Evolutionary conservation across 1,284 basidiomycete species (phyloP), one percentile per base, ranked within the genome.

Genomic region (Ganoderma lingzhi): DNA sequence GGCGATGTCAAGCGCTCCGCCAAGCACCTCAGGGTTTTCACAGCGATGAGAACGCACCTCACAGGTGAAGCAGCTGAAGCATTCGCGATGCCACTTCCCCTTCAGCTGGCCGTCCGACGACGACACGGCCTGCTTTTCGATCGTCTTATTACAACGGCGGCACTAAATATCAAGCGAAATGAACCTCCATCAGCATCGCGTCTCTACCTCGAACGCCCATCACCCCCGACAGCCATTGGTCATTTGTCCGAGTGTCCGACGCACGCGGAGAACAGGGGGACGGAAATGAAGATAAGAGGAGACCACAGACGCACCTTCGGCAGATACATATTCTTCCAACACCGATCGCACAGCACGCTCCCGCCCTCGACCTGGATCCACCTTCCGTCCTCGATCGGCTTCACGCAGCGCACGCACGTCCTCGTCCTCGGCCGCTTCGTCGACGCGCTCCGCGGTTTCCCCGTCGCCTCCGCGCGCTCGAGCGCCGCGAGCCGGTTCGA

Each of bases 261-360:
- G 8, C 28, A 28, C 17, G 35, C 41, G 10, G 10, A 28, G 14
- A 14, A 14, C 19, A 53, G 58, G 39, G 28, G 41, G 30, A 32
- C 53, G 37, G 23, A 39, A 48, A 62, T 44, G 48, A 63, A 3
- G n/a, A 35, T 35, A 23, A 17, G 14, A 48, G 30, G 30, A 62
- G 41, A 60, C 61, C 68, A 17, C 35, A 39, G 23, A 76, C 82
- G 71, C 72, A 93, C 93, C 86, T 94, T 95, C 67, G 95, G 95
- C 73, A 97, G 80, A 83, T 97, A 97, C 90, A 96, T 93, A 77
- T 93, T 91, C 85, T 96, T 96, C 95, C 95, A 97, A 80, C 95
- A 96, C 74, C 81, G 82, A 78, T 96, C 96, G 79, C 95, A 97
- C 71, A 97, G 81, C 44, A 88, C 83, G 35, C 92, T 89, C 64